Conservation (phyloP, 257 asterid species). For the Catharanthus roseus region DNA sequence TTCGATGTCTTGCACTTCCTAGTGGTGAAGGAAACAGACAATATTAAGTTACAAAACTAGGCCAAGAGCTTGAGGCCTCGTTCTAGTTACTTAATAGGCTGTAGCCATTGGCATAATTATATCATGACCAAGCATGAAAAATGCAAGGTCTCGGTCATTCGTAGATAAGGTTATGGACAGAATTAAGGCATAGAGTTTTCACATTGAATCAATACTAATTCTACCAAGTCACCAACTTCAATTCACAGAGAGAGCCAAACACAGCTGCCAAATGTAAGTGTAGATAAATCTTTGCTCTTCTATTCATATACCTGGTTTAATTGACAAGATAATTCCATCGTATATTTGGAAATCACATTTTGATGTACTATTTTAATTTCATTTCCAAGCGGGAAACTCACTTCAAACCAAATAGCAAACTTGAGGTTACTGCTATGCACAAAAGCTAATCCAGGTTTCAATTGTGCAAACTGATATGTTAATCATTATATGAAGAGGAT, state of each 20-base stretch:
- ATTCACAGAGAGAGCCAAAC: neutral
- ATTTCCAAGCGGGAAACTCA: neutral
- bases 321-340: neutral
- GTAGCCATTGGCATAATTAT: neutral
- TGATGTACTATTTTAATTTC: neutral
- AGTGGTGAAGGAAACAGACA: neutral
- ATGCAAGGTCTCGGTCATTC: too few relatives aligned
- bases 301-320: neutral
- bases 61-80: too few relatives aligned
- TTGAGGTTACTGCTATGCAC: neutral
- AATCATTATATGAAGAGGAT: neutral
- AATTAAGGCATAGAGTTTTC: too few relatives aligned
- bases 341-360: neutral
- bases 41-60: neutral
- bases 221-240: neutral
- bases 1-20: neutral
- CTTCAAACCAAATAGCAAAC: neutral
- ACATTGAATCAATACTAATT: neutral
- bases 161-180: neutral
- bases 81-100: too few relatives aligned
- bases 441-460: neutral
- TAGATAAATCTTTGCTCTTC: neutral
- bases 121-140: neutral
- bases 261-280: neutral
- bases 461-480: neutral